Evolutionary conservation across 768 basidiomycete species (phyloP), one percentile per base, ranked within the genome.

Genomic region (Mycena kentingensis): DNA sequence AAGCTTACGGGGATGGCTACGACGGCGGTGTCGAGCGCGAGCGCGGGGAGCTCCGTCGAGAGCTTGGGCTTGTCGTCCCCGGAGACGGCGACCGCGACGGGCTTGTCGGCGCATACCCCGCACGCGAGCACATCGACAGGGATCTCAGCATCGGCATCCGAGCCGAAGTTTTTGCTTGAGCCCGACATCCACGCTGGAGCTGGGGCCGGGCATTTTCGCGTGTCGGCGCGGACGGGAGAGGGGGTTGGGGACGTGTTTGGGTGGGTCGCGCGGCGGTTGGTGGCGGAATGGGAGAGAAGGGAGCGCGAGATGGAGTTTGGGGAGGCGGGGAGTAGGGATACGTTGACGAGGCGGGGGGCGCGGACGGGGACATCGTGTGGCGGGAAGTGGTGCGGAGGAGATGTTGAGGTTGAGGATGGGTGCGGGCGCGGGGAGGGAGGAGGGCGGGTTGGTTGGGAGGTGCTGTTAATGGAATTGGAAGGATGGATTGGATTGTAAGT

Each of bases 161-260:
- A n/a, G 32, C 51, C 35, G 57, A 21, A 60, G 63, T 39, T 63
- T 57, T 39, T 55, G 38, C 10, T 50, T 42, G 42, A 67, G 24
- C 34, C 49, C 53, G 22, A 52, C 51, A 27, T 61, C 62, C 24
- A 64, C 63, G 59, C 2, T 65, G n/a, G 78, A 74, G 0, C 67
- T 1, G 80, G 85, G 3, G 84, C 88, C 0, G 80, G 75, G 65
- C 69, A 90, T 11, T 88, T 90, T 67, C 85, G 87, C 63, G 81
- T 87, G 5, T 88, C 85, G 1, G 89, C 90, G 3, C 89, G 89
- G 68, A 89, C 87, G 4, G 90, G 90, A 0, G 77, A 80, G 29
- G 84, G 87, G 7, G 87, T 91, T 0, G 44, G 63, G 1, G 85
- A 84, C 1, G 84, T 90, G n/a, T 93, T 92, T 61, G 85, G 82